Conservation (phyloP, 2,329 filamentous ascomycete species). For the Penicillium sp. region DNA sequence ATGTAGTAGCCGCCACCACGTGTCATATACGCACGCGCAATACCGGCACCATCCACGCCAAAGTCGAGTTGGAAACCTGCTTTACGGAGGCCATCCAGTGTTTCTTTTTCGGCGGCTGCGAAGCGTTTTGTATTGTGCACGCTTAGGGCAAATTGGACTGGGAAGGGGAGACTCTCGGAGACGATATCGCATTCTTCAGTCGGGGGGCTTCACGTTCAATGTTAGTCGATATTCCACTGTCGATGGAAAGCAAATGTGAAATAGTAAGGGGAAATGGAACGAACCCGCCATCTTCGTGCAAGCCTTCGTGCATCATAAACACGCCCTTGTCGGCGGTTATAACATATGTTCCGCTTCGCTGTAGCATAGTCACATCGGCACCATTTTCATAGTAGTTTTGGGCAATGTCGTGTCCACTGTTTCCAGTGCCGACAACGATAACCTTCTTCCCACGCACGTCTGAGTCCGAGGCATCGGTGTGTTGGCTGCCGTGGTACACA, state of each 20-base stretch:
- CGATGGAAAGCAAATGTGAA: neutral
- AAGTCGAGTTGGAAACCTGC: constrained; percentile 48
- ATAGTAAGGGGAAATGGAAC: neutral
- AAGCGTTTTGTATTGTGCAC: constrained; percentile 45
- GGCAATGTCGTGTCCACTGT: constrained; percentile 53
- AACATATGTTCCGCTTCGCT: constrained; percentile 54
- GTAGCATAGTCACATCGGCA: constrained; percentile 55
- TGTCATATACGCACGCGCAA: constrained; percentile 47
- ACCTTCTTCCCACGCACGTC: constrained; percentile 46
- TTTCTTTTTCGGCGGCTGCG: constrained; percentile 42
- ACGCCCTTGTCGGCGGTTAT: constrained; percentile 47
- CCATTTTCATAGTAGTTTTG: constrained; percentile 53
- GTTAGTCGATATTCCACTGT: neutral
- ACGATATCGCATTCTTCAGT: constrained; percentile 55
- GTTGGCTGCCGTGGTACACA: constrained; percentile 47
- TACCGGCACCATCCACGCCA: constrained; percentile 44
- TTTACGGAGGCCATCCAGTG: constrained; percentile 47
- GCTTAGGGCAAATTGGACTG: constrained; percentile 49
- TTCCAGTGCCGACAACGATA: constrained; percentile 52
- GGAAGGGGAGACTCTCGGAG: constrained; percentile 48
- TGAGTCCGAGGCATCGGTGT: constrained; percentile 41
- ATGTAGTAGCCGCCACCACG: constrained; percentile 61
- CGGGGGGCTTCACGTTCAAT: constrained; percentile 35
- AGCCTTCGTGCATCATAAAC: constrained; percentile 46
- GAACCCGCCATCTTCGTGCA: constrained; percentile 48